Evolutionary conservation across 2,329 filamentous ascomycete genomes (phyloP).

Genomic region (Penicillium sp.): DNA sequence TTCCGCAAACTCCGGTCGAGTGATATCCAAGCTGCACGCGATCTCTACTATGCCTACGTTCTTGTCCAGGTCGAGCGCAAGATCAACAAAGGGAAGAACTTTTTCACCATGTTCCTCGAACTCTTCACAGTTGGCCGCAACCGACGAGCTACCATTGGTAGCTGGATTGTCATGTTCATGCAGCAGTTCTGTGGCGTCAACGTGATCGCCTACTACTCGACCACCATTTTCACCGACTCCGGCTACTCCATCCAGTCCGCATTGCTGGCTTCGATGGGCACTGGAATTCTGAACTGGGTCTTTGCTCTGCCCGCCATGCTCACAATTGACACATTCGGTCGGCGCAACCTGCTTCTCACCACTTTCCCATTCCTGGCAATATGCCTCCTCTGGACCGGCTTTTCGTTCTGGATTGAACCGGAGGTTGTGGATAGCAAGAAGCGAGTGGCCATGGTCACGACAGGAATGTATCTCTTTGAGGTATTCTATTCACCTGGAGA

Average conservation of each 20-base stretch:
- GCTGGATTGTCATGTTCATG: slow-evolving; percentile 59
- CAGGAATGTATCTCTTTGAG: slow-evolving; percentile 47
- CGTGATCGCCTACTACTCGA: slow-evolving; percentile 59
- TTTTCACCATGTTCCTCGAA: slow-evolving; percentile 53
- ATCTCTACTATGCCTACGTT: slow-evolving; percentile 54
- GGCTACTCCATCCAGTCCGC: slow-evolving; percentile 51
- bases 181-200: slow-evolving; percentile 49
- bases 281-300: slow-evolving; percentile 62
- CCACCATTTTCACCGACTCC: slow-evolving; percentile 57
- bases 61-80: slow-evolving; percentile 60
- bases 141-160: slow-evolving; percentile 54
- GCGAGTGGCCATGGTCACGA: slow-evolving; percentile 41
- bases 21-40: slow-evolving; percentile 52
- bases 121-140: slow-evolving; percentile 61
- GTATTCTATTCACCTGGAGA: slow-evolving; percentile 55
- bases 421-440: slow-evolving; percentile 25
- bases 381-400: slow-evolving; percentile 47
- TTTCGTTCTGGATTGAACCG: slow-evolving; percentile 48
- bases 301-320: slow-evolving; percentile 62
- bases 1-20: slow-evolving; percentile 47
- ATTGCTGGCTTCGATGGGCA: slow-evolving; percentile 59
- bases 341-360: slow-evolving; percentile 58
- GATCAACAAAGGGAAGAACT: slow-evolving; percentile 47
- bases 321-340: slow-evolving; percentile 64
- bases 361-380: slow-evolving; percentile 60